Base-by-base conservation (phyloP, 2,329 filamentous ascomycete genomes). In the Penicillium verrucosum region DNA sequence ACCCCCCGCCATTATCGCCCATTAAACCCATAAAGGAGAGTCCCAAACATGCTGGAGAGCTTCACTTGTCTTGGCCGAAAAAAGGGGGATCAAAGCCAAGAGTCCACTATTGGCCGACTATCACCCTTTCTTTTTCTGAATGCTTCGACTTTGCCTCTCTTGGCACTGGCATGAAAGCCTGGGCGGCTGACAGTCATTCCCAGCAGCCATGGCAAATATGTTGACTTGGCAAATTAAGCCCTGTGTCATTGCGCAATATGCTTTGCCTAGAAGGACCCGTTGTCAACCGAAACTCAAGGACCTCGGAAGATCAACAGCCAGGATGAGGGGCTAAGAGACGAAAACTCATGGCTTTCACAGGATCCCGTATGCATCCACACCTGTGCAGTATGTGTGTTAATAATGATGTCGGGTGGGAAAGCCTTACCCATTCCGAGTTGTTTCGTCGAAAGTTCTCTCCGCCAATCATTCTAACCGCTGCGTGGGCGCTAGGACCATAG, bases 241-340 rank as follows among this genome's bases (percentile, higher is more conserved):
- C 51, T 54, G 36, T 27, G 25, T 36, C 47, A 60, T 64, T 57
- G 55, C 46, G 57, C 48, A 64, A 64, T 58, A 47, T 40, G 32
- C 42, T 57, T 51, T 58, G 30, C 55, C 51, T 53, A 51, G 45
- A 54, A 62, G 61, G 51, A 57, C 48, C 64, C 66, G 63, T 65
- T 52, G 60, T 63, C 57, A 65, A 52, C 67, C 69, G 66, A 65
- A 56, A 59, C 57, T 56, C 59, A 60, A 67, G 60, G 53, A 57
- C 68, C 64, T 69, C 68, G 67, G 69, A 66, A 65, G 68, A 70
- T 71, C 68, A 63, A 61, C 68, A 59, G 58, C 64, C 57, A 69
- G 66, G 65, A 58, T 65, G 59, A 60, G 56, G 46, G 60, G 60
- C 64, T 61, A 63, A 65, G 60, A 58, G 58, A 54, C 43, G 51